Evolutionary conservation across 2,329 filamentous ascomycete species (phyloP).

Genomic region (Aspergillus jensenii): DNA sequence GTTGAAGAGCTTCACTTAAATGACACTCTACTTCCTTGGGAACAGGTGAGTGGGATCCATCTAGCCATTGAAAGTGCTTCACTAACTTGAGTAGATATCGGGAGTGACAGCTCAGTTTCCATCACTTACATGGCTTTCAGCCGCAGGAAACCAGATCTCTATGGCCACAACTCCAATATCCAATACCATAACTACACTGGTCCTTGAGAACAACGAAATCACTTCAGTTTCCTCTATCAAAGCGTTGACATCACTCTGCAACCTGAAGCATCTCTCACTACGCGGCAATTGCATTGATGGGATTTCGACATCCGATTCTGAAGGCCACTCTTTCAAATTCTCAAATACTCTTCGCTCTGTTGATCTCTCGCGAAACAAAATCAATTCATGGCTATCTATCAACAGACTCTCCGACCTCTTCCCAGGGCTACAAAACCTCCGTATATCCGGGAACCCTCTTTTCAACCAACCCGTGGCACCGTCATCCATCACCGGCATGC

Average conservation of each 20-base stretch:
- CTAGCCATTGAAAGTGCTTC: constrained; percentile 8
- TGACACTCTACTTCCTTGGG: constrained; percentile 66
- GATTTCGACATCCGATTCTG: constrained; percentile 35
- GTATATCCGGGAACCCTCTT: constrained; percentile 83
- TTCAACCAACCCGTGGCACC: constrained; percentile 55
- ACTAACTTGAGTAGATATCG: constrained; percentile 32
- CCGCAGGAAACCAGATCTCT: constrained; percentile 39
- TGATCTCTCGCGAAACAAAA: constrained; percentile 71
- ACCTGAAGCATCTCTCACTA: constrained; percentile 55
- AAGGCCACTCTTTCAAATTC: constrained; percentile 50
- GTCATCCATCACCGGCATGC: constrained; percentile 40
- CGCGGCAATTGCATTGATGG: constrained; percentile 71
- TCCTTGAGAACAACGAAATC: constrained; percentile 50
- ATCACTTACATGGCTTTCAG: constrained; percentile 32
- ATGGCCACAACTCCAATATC: constrained; percentile 30
- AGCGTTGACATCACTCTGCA: constrained; percentile 54
- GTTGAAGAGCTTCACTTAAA: constrained; percentile 65
- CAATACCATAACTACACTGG: constrained; percentile 44
- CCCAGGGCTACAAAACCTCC: constrained; percentile 71
- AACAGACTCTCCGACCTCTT: constrained; percentile 67
- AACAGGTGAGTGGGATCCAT: constrained; percentile 53
- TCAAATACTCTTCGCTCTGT: constrained; percentile 60
- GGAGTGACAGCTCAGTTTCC: constrained; percentile 35
- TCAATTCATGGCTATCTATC: constrained; percentile 71
- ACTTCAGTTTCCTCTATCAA: constrained; percentile 39